Conservation (phyloP, 331 rosid genomes). For the Quercus tomentella region DNA sequence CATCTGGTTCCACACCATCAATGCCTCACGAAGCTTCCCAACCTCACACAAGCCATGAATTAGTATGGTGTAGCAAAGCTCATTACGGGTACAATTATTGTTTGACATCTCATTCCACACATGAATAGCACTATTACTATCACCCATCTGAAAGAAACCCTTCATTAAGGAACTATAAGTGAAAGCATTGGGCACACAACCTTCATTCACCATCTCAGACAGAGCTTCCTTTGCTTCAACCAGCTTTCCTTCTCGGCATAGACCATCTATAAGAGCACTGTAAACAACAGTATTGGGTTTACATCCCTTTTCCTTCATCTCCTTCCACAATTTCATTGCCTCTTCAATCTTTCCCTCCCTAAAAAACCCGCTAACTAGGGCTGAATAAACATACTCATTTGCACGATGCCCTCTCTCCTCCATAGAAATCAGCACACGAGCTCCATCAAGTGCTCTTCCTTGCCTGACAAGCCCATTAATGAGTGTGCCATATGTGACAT, state of each 20-base stretch:
- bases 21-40: conserved; percentile 71
- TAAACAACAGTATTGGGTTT: conserved; percentile 63
- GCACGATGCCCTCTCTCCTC: conserved; percentile 69
- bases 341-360: conserved; percentile 70
- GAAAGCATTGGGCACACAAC: conserved; percentile 63
- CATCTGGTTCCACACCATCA: conserved; percentile 86
- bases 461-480: conserved; percentile 80
- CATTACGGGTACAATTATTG: conserved; percentile 36
- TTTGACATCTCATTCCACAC: conserved; percentile 73
- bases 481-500: conserved; percentile 83
- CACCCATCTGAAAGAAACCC: conserved; percentile 64
- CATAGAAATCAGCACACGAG: conserved; percentile 47
- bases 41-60: conserved; percentile 73
- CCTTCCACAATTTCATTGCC: conserved; percentile 74
- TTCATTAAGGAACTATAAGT: conserved; percentile 78
- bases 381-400: conserved; percentile 69
- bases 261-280: conserved; percentile 77
- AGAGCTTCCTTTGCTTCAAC: conserved; percentile 63
- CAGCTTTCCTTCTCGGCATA: conserved; percentile 71
- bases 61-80: conserved; percentile 70
- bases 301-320: conserved; percentile 64
- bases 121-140: conserved; percentile 57
- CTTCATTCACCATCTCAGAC: conserved; percentile 61
- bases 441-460: conserved; percentile 66
- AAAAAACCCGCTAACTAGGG: conserved; percentile 82